phyloP scores from a whole-genome alignment of 2,329 filamentous ascomycete genomes.

The Tolypocladium inflatum region DNA sequence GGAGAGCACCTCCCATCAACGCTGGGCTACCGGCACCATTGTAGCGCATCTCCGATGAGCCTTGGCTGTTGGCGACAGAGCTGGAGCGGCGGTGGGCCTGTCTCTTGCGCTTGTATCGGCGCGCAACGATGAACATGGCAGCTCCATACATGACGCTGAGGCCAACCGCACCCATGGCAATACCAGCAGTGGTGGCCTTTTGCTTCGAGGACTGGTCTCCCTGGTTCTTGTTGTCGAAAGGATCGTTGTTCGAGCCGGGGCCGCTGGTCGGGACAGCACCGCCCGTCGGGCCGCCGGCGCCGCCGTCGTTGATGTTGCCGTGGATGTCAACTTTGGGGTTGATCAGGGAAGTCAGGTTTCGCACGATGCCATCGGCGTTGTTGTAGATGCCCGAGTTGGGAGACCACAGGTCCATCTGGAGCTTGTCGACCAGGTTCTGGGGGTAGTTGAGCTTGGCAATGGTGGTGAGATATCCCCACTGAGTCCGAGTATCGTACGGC shows the following conservation, averaged over 20 bases:
- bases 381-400: slow-evolving; percentile 69
- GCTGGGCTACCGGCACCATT: slow-evolving; percentile 40
- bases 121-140: slow-evolving; percentile 88
- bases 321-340: slow-evolving; percentile 59
- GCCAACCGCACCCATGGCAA: slow-evolving; percentile 68
- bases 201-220: slow-evolving; percentile 47
- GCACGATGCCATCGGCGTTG: slow-evolving; percentile 54
- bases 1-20: slow-evolving; percentile 61
- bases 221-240: slow-evolving; percentile 31
- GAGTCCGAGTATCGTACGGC: slow-evolving; percentile 62
- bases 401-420: slow-evolving; percentile 61
- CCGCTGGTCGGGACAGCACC: neutral
- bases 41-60: slow-evolving; percentile 44
- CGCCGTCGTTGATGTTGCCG: slow-evolving; percentile 26
- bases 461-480: slow-evolving; percentile 73
- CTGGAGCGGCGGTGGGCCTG: slow-evolving; percentile 67
- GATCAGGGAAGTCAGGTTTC: slow-evolving; percentile 68
- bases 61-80: slow-evolving; percentile 50
- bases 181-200: slow-evolving; percentile 54
- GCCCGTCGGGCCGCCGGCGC: slow-evolving; percentile 23
- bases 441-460: slow-evolving; percentile 63
- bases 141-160: slow-evolving; percentile 83
- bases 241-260: slow-evolving; percentile 25
- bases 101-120: slow-evolving; percentile 81
- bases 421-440: slow-evolving; percentile 52